A percentile compares a stretch with the other conserved stretches of the same genome.
Conservation (phyloP, 2,329 filamentous ascomycete species). For the Sclerotinia trifoliorum region DNA sequence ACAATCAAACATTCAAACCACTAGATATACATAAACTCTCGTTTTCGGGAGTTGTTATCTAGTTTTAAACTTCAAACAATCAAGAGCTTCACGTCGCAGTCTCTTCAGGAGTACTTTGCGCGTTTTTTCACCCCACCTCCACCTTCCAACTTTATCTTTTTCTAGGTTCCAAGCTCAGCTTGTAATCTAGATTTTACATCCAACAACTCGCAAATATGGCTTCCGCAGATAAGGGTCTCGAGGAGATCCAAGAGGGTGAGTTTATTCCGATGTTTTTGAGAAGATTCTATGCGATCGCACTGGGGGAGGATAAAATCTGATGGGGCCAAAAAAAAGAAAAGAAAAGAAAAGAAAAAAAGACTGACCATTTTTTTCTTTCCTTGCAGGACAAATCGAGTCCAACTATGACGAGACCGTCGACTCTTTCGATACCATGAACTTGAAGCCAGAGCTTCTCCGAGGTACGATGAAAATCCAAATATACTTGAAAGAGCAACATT, state of each 20-base stretch:
- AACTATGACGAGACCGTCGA: conserved; percentile 99
- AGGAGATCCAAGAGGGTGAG: conserved; percentile 95
- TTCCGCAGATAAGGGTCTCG: conserved; percentile 84
- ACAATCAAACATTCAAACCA: conserved; percentile 25
- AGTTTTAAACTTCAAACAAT: conserved; percentile 43
- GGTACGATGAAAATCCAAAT: conserved; percentile 53
- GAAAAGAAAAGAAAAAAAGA: neutral
- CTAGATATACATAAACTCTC: conserved; percentile 41
- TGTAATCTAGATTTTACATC: conserved; percentile 66
- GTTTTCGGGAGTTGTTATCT: conserved; percentile 51
- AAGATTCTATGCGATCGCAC: neutral
- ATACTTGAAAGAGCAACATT: conserved; percentile 22
- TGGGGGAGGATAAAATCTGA: neutral
- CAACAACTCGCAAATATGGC: conserved; percentile 85
- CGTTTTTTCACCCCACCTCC: conserved; percentile 35
- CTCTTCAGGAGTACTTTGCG: conserved; percentile 39
- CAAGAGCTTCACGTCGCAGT: conserved; percentile 35
- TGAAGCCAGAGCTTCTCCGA: conserved; percentile 96
- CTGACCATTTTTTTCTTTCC: conserved; percentile 25
- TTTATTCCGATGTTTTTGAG: conserved; percentile 19
- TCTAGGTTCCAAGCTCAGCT: conserved; percentile 73
- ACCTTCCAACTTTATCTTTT: conserved; percentile 41
- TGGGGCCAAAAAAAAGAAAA: neutral
- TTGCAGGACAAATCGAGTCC: conserved; percentile 94
- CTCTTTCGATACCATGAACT: conserved; percentile 97